Base-by-base conservation (phyloP, 495 filamentous ascomycete genomes). In the Penicilliopsis zonata region DNA sequence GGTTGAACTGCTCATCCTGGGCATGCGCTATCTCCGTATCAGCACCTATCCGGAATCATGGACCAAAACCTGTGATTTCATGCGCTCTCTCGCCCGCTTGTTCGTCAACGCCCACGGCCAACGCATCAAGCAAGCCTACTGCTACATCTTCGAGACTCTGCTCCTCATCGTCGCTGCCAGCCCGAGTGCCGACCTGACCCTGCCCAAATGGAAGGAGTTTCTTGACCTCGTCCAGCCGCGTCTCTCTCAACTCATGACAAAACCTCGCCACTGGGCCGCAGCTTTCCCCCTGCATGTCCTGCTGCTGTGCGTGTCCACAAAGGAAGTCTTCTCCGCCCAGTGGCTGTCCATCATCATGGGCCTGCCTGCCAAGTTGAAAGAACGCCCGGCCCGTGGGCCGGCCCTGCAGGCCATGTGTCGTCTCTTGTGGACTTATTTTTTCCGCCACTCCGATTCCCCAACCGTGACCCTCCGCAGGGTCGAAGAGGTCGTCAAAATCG, bases 371-470 rank as follows among this genome's bases (percentile, higher is more conserved):
- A 78, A 74, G 42, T 63, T 93, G 18, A 94, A 90, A 42, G 90
- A 96, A 50, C 74, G 87, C 16, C 67, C 68, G 26, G 78, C 81
- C 7, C 70, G 82, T 45, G 78, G 79, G n/a, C 67, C 80, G 14
- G 86, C 82, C 29, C 68, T 99, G 21, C 81, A 94, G 42, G 86
- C 84, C 10, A 76, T 95, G 26, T 93, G 87, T 23, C 78, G 87
- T 34, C 64, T 99, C n/a, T 63, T 94, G 2, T 99, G 90, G 90
- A 87, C 85, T 1, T 99, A 94, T 57, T 70, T 96, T 15, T 94
- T 93, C 52, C 75, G 87, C 13, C 68, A 78, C 58, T 72, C 69
- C 3, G 92, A 96, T 36, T 59, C 75, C 9, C 66, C 72, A 8
- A 74, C 74, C 27, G 63, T 65, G 17, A 78, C 76, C 3, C 69